These are phyloP conservation scores for Vachellia pachyceras DNA, from an alignment of 306 rosid species.

Conservation along the genomic window DNA sequence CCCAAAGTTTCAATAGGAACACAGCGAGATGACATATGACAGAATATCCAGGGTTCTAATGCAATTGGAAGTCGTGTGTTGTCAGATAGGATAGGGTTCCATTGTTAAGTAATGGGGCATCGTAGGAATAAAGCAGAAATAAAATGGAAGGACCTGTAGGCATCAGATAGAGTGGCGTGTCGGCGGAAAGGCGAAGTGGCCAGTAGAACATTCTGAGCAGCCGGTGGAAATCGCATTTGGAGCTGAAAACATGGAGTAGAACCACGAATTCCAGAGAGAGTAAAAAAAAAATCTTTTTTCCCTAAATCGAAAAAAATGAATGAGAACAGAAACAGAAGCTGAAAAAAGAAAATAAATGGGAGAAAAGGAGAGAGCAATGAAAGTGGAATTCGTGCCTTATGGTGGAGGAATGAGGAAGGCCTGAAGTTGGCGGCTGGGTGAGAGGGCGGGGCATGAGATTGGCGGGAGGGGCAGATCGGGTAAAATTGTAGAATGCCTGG, in stretches of 20 bases:
- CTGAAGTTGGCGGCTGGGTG: conserved; percentile 15
- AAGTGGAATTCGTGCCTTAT: conserved; percentile 47
- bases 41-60: background rate
- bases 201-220: conserved; percentile 40
- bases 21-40: background rate
- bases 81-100: background rate
- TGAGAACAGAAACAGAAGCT: background rate
- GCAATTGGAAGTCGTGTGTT: background rate
- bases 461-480: conserved; percentile 57
- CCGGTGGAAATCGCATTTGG: conserved; percentile 54
- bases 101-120: background rate
- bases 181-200: conserved; percentile 46
- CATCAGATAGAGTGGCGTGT: conserved; percentile 50
- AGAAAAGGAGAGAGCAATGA: background rate
- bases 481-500: conserved; percentile 45
- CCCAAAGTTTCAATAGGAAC: background rate
- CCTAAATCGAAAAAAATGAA: background rate
- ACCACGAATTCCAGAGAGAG: background rate
- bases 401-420: conserved; percentile 42
- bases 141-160: conserved; percentile 48
- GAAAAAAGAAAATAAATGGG: background rate
- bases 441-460: conserved; percentile 27
- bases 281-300: background rate
- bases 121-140: background rate
- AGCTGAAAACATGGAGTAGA: conserved; percentile 42